Percentiles rank a stretch among this genome's conserved stretches.
These are phyloP conservation scores for Nakazawaea holstii DNA, from an alignment of 805 yeast genomes.

Conservation along the genomic window DNA sequence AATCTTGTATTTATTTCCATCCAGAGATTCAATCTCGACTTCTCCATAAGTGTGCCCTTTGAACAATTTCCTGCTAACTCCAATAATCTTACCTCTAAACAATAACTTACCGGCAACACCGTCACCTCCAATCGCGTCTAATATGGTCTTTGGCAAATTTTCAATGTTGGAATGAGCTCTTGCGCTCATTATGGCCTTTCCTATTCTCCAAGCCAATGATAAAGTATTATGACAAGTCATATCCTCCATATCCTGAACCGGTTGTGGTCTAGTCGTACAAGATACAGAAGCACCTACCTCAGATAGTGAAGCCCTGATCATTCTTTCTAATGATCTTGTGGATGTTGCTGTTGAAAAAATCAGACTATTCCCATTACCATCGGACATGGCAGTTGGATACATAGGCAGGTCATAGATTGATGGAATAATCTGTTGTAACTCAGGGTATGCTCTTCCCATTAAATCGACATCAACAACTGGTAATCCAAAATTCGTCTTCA, in stretches of 20 bases:
- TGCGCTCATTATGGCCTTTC: conserved; percentile 36
- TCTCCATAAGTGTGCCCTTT: conserved; percentile 42
- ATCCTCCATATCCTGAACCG: conserved; percentile 12
- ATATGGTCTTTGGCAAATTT: conserved; percentile 27
- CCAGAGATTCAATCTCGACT: conserved; percentile 26
- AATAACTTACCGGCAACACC: conserved; percentile 26
- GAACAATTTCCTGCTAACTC: conserved; percentile 33
- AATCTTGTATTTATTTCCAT: conserved; percentile 18
- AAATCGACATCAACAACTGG: conserved; percentile 36
- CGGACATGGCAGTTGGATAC: conserved; percentile 22
- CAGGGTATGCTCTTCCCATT: conserved; percentile 47
- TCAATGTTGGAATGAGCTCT: conserved; percentile 31
- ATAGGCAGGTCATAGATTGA: conserved; percentile 20
- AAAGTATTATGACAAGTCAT: conserved; percentile 23
- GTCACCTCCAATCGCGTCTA: conserved; percentile 30
- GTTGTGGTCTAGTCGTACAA: conserved; percentile 5
- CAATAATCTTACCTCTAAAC: conserved; percentile 37
- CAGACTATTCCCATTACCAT: conserved; percentile 37
- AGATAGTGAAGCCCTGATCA: conserved; percentile 35
- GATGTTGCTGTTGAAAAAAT: conserved; percentile 26
- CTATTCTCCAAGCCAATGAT: conserved; percentile 43
- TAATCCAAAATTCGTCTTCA: conserved; percentile 3
- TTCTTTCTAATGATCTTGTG: conserved; percentile 30
- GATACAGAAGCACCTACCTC: conserved; percentile 31
- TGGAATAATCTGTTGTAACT: conserved; percentile 35